A percentile compares a stretch with the other conserved stretches of the same genome.
These are phyloP conservation scores for Coccomyxa sp. DNA, from an alignment of 139 green algal species.

Conservation along the genomic window DNA sequence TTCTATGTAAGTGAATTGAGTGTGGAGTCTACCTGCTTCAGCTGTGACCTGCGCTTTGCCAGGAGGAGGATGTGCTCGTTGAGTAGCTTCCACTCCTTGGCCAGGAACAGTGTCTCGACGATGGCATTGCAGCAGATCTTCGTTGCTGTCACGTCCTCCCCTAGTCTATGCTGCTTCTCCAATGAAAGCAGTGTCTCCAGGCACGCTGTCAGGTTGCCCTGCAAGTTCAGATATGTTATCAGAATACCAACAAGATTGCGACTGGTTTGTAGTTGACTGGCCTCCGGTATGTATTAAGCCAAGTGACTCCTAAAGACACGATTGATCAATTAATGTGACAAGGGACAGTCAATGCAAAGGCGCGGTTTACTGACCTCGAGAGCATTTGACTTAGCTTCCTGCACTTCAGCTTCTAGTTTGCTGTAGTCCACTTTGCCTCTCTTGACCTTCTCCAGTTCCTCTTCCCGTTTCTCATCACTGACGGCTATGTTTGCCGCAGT, in stretches of 20 bases:
- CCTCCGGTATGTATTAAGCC: conserved; percentile 3
- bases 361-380: conserved; percentile 15
- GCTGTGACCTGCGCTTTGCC: conserved; percentile 92
- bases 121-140: conserved; percentile 76
- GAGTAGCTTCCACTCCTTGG: conserved; percentile 81
- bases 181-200: conserved; percentile 77
- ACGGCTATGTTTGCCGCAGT: conserved; percentile 46
- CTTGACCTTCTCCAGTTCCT: conserved; percentile 35
- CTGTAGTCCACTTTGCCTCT: conserved; percentile 42
- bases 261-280: neutral
- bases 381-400: conserved; percentile 29
- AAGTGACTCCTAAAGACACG: neutral
- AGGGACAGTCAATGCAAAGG: neutral
- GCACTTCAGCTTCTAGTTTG: conserved; percentile 55
- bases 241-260: neutral
- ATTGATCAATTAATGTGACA: neutral
- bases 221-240: neutral
- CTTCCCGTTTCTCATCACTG: conserved; percentile 48
- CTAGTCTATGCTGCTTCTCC: conserved; percentile 80
- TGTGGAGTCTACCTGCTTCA: conserved; percentile 87
- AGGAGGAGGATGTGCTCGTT: conserved; percentile 93
- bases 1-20: too few species aligned
- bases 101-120: conserved; percentile 65
- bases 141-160: conserved; percentile 80
- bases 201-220: conserved; percentile 29